These are phyloP conservation scores for Colletotrichum sp. DNA, from an alignment of 2,329 filamentous ascomycete genomes.

Conservation along the genomic window DNA sequence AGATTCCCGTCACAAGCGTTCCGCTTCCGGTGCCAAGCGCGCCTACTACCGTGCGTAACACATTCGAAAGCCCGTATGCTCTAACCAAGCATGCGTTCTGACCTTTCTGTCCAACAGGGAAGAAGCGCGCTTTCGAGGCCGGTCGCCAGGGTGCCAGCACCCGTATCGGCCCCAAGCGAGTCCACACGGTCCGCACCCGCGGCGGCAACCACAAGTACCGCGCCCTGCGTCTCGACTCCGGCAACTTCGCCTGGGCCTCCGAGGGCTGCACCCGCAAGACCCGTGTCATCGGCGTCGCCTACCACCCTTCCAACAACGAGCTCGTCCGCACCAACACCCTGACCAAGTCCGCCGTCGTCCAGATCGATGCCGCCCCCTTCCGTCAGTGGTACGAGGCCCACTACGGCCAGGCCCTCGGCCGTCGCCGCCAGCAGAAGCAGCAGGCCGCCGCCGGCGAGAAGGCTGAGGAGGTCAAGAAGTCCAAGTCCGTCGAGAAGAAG, in stretches of 20 bases:
- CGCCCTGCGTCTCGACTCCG: slow-evolving; percentile 95
- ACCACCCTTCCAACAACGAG: slow-evolving; percentile 99
- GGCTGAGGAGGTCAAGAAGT: slow-evolving; percentile 84
- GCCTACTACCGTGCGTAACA: slow-evolving; percentile 83
- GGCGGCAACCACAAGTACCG: slow-evolving; percentile 99
- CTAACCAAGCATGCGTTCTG: slow-evolving; percentile 70
- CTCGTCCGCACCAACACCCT: slow-evolving; percentile 99
- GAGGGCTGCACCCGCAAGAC: slow-evolving; percentile 99
- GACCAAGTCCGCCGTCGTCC: slow-evolving; percentile 97
- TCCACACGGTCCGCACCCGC: slow-evolving; percentile 96
- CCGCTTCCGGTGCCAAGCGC: slow-evolving; percentile 97
- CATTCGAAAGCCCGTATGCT: slow-evolving; percentile 72
- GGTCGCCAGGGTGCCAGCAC: slow-evolving; percentile 99
- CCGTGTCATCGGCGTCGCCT: slow-evolving; percentile 97
- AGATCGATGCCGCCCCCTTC: slow-evolving; percentile 98
- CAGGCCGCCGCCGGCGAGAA: slow-evolving; percentile 59
- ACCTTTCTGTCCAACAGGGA: slow-evolving; percentile 71
- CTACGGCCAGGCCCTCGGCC: slow-evolving; percentile 91
- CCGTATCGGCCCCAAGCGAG: slow-evolving; percentile 96
- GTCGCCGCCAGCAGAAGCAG: slow-evolving; percentile 87
- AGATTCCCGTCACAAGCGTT: slow-evolving; percentile 99
- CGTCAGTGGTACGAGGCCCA: slow-evolving; percentile 99
- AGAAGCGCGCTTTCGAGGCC: slow-evolving; percentile 99
- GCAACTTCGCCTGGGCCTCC: slow-evolving; percentile 99
- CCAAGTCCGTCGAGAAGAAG: slow-evolving; percentile 95